Base-by-base conservation (phyloP, 73 alveolate genomes). In the Symbiodinium pilosum region DNA sequence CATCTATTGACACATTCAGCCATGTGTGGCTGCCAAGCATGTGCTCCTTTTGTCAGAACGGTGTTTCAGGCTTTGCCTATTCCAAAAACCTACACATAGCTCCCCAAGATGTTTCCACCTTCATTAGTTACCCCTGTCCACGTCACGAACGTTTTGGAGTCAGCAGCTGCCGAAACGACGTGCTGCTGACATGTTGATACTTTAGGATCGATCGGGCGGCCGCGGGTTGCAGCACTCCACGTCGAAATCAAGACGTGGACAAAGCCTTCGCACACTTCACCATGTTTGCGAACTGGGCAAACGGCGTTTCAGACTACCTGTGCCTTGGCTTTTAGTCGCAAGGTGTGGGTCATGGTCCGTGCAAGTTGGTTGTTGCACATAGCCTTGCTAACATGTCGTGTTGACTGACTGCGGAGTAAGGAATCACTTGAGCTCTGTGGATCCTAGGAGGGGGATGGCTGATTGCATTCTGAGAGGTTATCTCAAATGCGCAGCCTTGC, bases 251-350 rank as follows among this genome's bases (percentile, higher is more conserved):
- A 21, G 96, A 89, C 16, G 96, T 87, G 34, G 94, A 87, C 94
- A 87, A 87, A 54, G 94, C 94, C 94, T 87, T 87, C n/a, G 94
- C 94, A 43, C 94, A 87, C 47, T 87, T 87, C 75, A 87, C 94
- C 18, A 87, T 87, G 94, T 87, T 87, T 34, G 56, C 94, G 24
- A 51, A 64, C 8, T 89, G 96, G 96, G 96, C 96, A 28, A 28
- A 24, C 12, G 81, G 81, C 81, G 81, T 64, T 20, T 64, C 81
- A 28, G 81, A 64, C 38, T 64, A 64, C 81, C 38, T 64, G 81
- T 38, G 30, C 12, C 81, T 64, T 9, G 81, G 81, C 32, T 54
- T 5, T 9, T 54, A 5, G 24, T 16, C 20, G 73, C 73, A 26
- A 26, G 26, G 73, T 54, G 12, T 54, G 73, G 73, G 32, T 5